Conservation (phyloP, 371 early-diverging fungal species). For the Mucor mucedo region DNA sequence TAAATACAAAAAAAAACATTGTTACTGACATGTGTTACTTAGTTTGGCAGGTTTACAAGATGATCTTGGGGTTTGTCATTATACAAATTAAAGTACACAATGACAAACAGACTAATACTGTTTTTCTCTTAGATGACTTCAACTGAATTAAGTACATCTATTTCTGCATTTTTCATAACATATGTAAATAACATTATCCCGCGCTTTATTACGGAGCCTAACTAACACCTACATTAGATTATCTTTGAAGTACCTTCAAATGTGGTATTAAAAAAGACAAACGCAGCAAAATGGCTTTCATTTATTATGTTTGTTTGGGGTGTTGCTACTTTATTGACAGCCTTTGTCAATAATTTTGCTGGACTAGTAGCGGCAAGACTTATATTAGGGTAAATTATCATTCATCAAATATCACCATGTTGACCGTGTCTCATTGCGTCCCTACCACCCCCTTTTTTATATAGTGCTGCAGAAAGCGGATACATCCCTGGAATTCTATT, state of each 20-base stretch:
- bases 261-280: constrained; percentile 39
- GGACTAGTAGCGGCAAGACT: constrained; percentile 27
- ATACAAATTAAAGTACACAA: not conserved
- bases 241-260: constrained; percentile 54
- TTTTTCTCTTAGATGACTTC: constrained; percentile 34
- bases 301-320: constrained; percentile 55
- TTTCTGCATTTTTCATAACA: constrained; percentile 43
- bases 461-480: constrained; percentile 40
- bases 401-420: not conserved
- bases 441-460: not conserved
- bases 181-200: constrained; percentile 25
- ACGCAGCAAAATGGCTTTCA: constrained; percentile 47
- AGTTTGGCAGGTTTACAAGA: constrained; percentile 33
- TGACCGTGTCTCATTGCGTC: not conserved
- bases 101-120: constrained; percentile 27
- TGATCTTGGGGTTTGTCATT: constrained; percentile 22
- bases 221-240: constrained; percentile 29
- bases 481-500: constrained; percentile 43
- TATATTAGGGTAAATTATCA: constrained; percentile 36
- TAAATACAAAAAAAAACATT: not conserved
- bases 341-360: constrained; percentile 33
- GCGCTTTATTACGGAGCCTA: not conserved
- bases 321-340: constrained; percentile 32
- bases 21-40: not conserved
- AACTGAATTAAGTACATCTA: constrained; percentile 26